These are phyloP conservation scores for Botryotinia globosa DNA, from an alignment of 2,329 filamentous ascomycete genomes.

Conservation along the genomic window DNA sequence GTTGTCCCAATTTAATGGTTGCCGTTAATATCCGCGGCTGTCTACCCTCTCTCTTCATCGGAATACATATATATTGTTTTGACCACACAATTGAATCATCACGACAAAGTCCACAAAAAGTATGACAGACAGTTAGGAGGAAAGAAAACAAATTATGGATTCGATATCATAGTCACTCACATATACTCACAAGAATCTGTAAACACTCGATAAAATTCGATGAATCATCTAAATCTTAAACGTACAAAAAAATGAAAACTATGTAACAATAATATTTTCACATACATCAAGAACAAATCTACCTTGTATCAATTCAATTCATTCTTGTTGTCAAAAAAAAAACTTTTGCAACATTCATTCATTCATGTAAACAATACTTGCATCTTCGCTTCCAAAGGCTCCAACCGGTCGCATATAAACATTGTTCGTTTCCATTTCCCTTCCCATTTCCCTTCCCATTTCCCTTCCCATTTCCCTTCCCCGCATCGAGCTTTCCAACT, in stretches of 20 bases:
- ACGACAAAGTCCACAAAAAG: background rate
- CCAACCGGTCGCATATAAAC: constrained; percentile 27
- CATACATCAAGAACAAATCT: background rate
- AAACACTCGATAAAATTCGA: background rate
- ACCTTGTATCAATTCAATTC: background rate
- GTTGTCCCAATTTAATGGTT: background rate
- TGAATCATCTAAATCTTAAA: background rate
- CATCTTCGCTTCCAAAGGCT: background rate
- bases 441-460: background rate
- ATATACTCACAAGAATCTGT: too few species aligned
- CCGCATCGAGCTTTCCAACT: constrained; percentile 1
- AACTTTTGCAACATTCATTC: background rate
- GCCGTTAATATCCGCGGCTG: background rate
- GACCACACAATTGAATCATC: background rate
- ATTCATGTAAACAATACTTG: background rate
- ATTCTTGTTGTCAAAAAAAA: background rate
- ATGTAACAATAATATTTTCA: background rate
- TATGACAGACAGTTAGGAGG: background rate
- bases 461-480: constrained; percentile 1
- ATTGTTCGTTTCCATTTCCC: constrained; percentile 1
- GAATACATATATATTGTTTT: background rate
- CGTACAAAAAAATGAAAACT: background rate
- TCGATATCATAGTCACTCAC: background rate
- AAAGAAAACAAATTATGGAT: background rate
- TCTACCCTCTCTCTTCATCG: background rate